Evolutionary conservation across 768 basidiomycete species (phyloP).

Genomic region (Auriculariales sp.): DNA sequence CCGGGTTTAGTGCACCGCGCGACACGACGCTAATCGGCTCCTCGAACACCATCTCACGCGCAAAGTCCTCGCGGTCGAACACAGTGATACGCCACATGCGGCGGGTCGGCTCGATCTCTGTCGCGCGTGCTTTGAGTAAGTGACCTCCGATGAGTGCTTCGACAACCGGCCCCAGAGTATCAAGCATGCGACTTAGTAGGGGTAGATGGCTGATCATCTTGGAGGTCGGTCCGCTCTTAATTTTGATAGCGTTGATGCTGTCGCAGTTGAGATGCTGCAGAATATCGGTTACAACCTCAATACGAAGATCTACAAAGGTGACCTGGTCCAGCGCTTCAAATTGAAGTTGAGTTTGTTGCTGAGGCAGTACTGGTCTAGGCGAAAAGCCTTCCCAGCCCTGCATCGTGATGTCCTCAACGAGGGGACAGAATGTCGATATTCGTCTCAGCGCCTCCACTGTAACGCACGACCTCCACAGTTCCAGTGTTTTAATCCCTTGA

Average conservation of each 20-base stretch:
- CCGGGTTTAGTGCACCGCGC: background rate
- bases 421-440: background rate
- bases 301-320: background rate
- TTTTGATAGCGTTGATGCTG: background rate
- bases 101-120: background rate
- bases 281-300: background rate
- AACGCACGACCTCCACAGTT: background rate
- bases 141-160: background rate
- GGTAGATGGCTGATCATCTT: background rate
- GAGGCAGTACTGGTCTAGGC: no score
- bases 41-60: background rate
- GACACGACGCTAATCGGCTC: background rate
- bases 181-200: background rate
- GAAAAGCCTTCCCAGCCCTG: background rate
- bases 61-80: background rate
- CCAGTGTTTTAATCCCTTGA: background rate
- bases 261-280: background rate
- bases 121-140: background rate
- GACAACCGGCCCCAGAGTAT: background rate
- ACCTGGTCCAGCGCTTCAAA: background rate
- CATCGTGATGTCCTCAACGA: background rate
- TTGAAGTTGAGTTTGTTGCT: background rate
- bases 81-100: background rate
- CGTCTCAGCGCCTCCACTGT: background rate
- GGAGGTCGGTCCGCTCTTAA: background rate